Base-by-base conservation (phyloP, 176 grass and related monocot species). In the Juncus inflexus region DNA sequence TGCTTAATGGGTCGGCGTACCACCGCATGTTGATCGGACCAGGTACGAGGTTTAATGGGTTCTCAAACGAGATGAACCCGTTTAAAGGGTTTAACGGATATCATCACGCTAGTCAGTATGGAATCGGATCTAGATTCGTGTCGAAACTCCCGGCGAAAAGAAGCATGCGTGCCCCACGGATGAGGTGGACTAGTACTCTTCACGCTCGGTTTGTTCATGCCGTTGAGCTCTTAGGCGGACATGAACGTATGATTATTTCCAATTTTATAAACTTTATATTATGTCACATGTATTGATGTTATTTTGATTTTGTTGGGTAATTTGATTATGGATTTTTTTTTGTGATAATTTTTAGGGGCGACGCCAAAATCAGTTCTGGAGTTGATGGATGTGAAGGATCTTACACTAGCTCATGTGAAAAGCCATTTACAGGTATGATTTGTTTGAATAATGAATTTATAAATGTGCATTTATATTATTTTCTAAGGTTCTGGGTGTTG, bases 371-470 rank as follows among this genome's bases (percentile, higher is more conserved):
- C 94, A 4, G 94, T 99, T 10, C 86, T 99, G 5, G 94, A 99
- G 80, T 86, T 99, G 19, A 99, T 99, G 94, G 94, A 99, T 87
- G 94, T 99, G 70, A 99, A 99, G 80, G 94, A 92, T 86, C 94
- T 99, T 75, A 99, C 94, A 16, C 89, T 99, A 74, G 94, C 94
- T 62, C 94, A 99, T 91, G 94, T 99, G 28, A 99, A 99, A 83
- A 99, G 94, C 53, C 94, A 99, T 67, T 90, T 99, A 81, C 94
- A 99, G 94, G 94, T 99, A 80, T 64, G 36, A n/a, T 51, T 13
- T 42, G 28, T 61, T 58, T 69, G 40, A 5, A 47, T 47, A 9
- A 6, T 9, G 9, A 47, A 47, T 60, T 61, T 52, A 12, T 61
- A 69, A 15, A 60, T 13, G 36, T 53, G 60, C 50, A 42, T 37